A percentile compares a stretch with the other conserved stretches of the same genome.
These are phyloP conservation scores for Teratosphaeria nubilosa DNA, from an alignment of 2,329 filamentous ascomycete species.

Conservation along the genomic window DNA sequence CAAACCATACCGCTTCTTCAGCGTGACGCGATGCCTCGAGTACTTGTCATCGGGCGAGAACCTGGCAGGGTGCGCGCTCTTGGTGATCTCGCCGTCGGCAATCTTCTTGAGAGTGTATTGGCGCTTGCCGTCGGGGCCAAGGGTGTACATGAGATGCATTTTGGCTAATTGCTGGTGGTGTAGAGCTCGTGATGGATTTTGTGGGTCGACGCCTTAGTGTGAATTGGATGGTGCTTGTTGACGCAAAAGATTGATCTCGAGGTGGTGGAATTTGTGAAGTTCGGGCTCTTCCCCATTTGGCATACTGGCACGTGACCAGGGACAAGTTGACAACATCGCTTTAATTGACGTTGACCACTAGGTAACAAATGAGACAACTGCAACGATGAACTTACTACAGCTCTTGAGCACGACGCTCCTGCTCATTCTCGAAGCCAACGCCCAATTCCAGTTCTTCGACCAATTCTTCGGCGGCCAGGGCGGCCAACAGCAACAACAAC, in stretches of 20 bases:
- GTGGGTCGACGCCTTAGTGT: neutral
- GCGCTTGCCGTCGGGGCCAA: constrained; percentile 73
- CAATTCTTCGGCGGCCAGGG: constrained; percentile 74
- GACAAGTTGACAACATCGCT: neutral
- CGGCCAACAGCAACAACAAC: constrained; percentile 48
- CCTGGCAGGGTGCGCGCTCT: constrained; percentile 88
- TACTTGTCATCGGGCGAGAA: constrained; percentile 99
- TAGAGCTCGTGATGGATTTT: neutral
- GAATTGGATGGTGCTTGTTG: neutral
- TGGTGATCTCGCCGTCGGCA: constrained; percentile 70
- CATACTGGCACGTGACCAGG: neutral
- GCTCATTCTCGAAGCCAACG: constrained; percentile 48
- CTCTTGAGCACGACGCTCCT: constrained; percentile 42
- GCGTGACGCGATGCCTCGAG: constrained; percentile 83
- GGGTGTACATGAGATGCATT: constrained; percentile 78
- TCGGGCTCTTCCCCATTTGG: neutral
- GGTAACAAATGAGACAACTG: neutral
- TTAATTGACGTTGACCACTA: neutral
- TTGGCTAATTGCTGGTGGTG: constrained; percentile 11
- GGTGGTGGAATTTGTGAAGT: neutral
- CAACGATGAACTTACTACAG: constrained; percentile 24
- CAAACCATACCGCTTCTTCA: constrained; percentile 87
- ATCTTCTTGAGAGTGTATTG: constrained; percentile 94
- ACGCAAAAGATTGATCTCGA: neutral
- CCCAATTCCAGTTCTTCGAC: constrained; percentile 96